Base-by-base conservation (phyloP, 2,329 filamentous ascomycete genomes). In the Trichoderma citrinoviride region DNA sequence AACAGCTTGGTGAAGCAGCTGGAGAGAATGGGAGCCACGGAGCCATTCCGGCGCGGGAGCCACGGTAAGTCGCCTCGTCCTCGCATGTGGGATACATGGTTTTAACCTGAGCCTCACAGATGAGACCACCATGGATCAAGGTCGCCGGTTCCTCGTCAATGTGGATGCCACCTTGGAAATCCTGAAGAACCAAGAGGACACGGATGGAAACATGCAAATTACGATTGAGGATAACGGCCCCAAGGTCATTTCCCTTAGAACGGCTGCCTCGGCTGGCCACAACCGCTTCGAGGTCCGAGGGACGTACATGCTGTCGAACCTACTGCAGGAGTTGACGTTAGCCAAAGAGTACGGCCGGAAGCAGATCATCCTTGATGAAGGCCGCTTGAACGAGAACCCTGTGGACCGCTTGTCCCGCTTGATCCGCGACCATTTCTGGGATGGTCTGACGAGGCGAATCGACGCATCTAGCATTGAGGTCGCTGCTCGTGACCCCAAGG, bases 261-360 rank as follows among this genome's bases (percentile, higher is more conserved):
- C 94, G 3, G 90, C 91, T 29, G 89, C 86, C 23, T 97, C 93
- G 41, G 92, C 90, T 70, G 94, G 93, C 47, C 87, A 91, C 80
- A 94, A 93, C 73, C 88, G 88, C 68, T 93, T 94, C 77, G 93
- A 98, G 74, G 87, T 99, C 67, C 90, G 94, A 69, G 95, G 95
- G 72, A 98, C 92, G 37, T 99, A 99, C 78, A 96, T 96, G 90
- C 85, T 99, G 66, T 97, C 94, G 68, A 99, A 98, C 76, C 86
- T 98, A 52, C 83, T 98, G 46, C 95, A 99, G 78, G 95, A 99
- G 79, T 85, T 99, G 69, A 95, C 91, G 1, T 84, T 98, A 70
- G 95, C 95, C 69, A 90, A 96, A 81, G 91, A 96, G 75, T 93
- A 92, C 73, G 93, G 92, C 66, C 89, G 92, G 67, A 92, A 93